phyloP scores from a whole-genome alignment of 257 asterid genomes.

The Cinchona pubescens region DNA sequence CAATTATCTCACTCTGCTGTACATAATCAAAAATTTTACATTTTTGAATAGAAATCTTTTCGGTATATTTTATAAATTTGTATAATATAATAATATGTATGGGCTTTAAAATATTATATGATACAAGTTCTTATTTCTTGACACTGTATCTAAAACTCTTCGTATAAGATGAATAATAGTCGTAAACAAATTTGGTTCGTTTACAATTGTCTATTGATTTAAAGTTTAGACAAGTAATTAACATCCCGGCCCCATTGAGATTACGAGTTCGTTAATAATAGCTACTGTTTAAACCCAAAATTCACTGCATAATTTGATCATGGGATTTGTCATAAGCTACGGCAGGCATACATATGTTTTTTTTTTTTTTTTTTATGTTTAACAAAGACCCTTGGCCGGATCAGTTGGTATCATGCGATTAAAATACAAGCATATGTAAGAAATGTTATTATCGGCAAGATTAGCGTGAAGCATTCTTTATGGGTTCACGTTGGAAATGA shows the following conservation, averaged over 20 bases:
- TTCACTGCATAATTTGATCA: neutral
- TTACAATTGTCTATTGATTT: neutral
- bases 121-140: no score
- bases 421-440: neutral
- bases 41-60: no score
- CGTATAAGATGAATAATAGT: no score
- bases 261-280: neutral
- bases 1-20: no score
- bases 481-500: slow-evolving; percentile 20
- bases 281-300: neutral
- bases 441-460: slow-evolving; percentile 21
- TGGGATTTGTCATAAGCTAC: neutral
- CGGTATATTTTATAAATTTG: no score
- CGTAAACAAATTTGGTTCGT: no score
- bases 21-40: no score
- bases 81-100: no score
- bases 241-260: neutral
- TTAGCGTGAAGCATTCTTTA: slow-evolving; percentile 22
- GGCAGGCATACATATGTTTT: neutral
- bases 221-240: neutral
- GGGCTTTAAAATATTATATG: no score
- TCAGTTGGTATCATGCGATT: neutral
- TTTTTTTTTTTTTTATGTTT: neutral
- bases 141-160: no score
- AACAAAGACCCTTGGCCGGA: neutral